Conservation (phyloP, 768 basidiomycete species). For the Porpolomopsis calyptriformis region DNA sequence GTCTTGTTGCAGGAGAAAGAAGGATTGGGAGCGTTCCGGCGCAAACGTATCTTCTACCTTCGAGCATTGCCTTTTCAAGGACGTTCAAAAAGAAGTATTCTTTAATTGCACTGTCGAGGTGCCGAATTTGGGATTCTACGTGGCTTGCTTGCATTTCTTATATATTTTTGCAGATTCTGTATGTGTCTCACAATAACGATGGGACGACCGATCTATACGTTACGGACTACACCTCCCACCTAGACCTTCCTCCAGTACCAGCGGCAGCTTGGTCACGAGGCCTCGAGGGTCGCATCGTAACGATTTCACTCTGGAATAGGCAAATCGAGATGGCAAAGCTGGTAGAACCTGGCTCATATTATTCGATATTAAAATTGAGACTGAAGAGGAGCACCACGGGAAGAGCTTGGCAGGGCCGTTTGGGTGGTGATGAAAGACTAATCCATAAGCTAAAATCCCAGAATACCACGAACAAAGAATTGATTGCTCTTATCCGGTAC, state of each 20-base stretch:
- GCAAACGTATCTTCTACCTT: constrained; percentile 23
- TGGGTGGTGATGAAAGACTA: constrained; percentile 37
- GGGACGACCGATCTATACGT: constrained; percentile 37
- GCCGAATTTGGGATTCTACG: constrained; percentile 3
- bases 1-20: constrained; percentile 36
- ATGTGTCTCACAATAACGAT: constrained; percentile 23
- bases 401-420: constrained; percentile 28
- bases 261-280: constrained; percentile 29
- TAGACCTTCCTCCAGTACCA: constrained; percentile 26
- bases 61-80: constrained; percentile 36
- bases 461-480: constrained; percentile 26
- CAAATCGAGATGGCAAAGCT: constrained; percentile 32
- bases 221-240: constrained; percentile 54
- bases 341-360: constrained; percentile 32
- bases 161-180: constrained; percentile 33
- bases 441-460: constrained; percentile 34
- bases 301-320: constrained; percentile 38
- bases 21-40: constrained; percentile 24
- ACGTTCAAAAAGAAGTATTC: constrained; percentile 31
- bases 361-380: constrained; percentile 41
- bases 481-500: constrained; percentile 34
- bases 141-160: constrained; percentile 1
- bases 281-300: constrained; percentile 42
- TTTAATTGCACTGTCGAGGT: constrained; percentile 56
- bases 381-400: constrained; percentile 27